These are phyloP conservation scores for Debaryomyces psychrophilus DNA, from an alignment of 1,139 yeast genomes.

Conservation along the genomic window DNA sequence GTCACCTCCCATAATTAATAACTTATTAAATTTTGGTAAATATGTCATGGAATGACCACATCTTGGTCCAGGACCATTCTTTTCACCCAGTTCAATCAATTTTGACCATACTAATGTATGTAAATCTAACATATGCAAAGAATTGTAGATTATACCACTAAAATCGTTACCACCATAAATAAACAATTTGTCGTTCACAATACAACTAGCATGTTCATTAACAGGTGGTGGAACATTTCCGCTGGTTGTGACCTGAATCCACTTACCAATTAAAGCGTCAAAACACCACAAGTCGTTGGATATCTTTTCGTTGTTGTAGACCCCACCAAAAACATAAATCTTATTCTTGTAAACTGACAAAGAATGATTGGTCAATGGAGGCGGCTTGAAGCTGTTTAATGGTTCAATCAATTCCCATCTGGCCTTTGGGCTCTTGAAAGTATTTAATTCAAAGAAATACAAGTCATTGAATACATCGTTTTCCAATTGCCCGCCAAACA, in stretches of 20 bases:
- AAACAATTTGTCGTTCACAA: constrained; percentile 79
- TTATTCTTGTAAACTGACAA: constrained; percentile 81
- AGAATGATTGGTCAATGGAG: constrained; percentile 90
- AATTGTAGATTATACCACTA: constrained; percentile 70
- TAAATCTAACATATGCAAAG: constrained; percentile 76
- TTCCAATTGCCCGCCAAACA: constrained; percentile 96
- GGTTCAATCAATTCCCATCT: constrained; percentile 80
- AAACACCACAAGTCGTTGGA: constrained; percentile 81
- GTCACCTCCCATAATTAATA: constrained; percentile 93
- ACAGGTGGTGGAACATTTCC: constrained; percentile 82
- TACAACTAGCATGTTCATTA: constrained; percentile 87
- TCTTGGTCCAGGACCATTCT: constrained; percentile 72
- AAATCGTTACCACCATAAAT: constrained; percentile 89
- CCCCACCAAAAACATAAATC: constrained; percentile 88
- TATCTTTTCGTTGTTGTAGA: constrained; percentile 77
- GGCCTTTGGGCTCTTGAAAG: constrained; percentile 82
- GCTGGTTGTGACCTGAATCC: constrained; percentile 58
- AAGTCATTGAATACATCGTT: constrained; percentile 84
- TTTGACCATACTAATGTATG: constrained; percentile 74
- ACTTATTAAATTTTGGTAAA: constrained; percentile 62
- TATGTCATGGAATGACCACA: constrained; percentile 94
- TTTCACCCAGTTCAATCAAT: constrained; percentile 46
- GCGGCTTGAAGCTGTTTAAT: constrained; percentile 61
- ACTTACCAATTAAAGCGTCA: constrained; percentile 67
- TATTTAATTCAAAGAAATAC: constrained; percentile 82